Base-by-base conservation (phyloP, 257 asterid genomes). In the Solanum dulcamara region DNA sequence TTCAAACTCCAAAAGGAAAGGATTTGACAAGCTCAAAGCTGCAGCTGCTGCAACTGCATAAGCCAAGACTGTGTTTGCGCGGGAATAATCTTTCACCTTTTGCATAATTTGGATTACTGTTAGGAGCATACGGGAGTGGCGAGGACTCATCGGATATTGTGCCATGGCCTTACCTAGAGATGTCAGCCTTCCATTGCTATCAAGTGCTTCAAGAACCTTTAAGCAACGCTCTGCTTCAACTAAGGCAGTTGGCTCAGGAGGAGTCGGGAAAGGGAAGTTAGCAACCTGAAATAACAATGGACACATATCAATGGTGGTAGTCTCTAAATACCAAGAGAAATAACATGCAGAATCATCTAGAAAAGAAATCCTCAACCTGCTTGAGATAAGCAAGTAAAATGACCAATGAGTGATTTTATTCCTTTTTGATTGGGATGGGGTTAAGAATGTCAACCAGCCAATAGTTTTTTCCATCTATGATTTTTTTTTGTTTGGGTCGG, bases 51-150 rank as follows among this genome's bases (percentile, higher is more conserved):
- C 94, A 87, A 90, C 94, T 38, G 98, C 98, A 89, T 91, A 96
- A 35, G 92, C 98, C 90, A 96, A 86, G 80, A 96, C 97, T 77
- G 92, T 85, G 85, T 92, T 93, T 51, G 96, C 92, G 17, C 93
- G 94, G 28, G 67, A 55, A 66, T 83, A 86, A 55, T 84, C 81
- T 86, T 89, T 89, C 71, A 50, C 83, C 33, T 92, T 87, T 32
- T 74, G 91, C 94, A 94, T 94, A 66, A 93, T 91, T 86, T 91
- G 93, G 86, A 96, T 91, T 75, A 94, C 98, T 15, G 98, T 95
- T 85, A 96, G 99, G 86, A 96, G 99, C 98, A 95, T 94, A 84
- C 98, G 93, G 74, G 99, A 96, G 89, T 96, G 99, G 60, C 99
- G 98, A 85, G 99, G 99, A 82, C 94, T 93, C 99, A 96, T 92